Conservation (phyloP, 2,329 filamentous ascomycete species). For the Didymella sp. region DNA sequence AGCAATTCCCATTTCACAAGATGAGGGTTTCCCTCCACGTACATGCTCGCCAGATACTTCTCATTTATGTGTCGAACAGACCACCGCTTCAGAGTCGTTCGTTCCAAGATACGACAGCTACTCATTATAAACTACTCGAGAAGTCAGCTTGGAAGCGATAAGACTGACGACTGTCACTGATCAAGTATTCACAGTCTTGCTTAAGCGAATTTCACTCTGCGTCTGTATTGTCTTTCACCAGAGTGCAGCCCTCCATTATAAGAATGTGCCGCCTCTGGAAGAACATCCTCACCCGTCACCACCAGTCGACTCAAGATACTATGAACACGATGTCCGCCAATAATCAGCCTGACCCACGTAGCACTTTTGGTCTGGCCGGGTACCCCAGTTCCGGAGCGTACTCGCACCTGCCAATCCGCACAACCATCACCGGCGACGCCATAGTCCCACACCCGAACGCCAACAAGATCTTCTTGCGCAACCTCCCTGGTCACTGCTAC, state of each 20-base stretch:
- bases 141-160: background rate
- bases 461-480: conserved; percentile 7
- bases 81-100: no score
- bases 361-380: background rate
- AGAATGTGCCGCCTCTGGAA: background rate
- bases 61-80: no score
- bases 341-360: background rate
- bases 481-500: conserved; percentile 22
- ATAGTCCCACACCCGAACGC: background rate
- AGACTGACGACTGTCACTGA: no score
- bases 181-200: no score
- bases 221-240: background rate
- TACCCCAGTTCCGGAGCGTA: conserved; percentile 6
- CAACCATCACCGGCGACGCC: conserved; percentile 17
- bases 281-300: background rate
- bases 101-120: no score
- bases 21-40: no score
- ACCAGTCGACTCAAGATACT: background rate
- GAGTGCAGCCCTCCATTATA: background rate
- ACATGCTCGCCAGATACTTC: no score
- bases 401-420: conserved; percentile 4
- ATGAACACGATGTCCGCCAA: background rate
- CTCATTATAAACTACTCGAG: background rate
- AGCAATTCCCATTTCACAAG: no score
- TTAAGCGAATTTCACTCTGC: background rate